phyloP scores from a whole-genome alignment of 192 early-diverging fungal genomes.

The Entophlyctis helioformis region DNA sequence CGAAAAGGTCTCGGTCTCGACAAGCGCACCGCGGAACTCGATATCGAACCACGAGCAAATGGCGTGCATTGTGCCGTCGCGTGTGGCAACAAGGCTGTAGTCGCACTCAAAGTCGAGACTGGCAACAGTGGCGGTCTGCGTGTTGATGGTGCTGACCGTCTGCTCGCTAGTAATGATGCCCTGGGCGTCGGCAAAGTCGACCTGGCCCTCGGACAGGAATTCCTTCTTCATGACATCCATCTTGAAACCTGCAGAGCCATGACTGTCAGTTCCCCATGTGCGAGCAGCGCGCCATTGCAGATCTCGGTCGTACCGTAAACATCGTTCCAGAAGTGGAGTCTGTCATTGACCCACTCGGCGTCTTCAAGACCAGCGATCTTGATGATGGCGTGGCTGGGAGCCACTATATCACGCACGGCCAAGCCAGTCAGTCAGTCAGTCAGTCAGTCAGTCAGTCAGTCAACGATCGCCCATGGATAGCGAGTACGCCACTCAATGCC shows the following conservation, averaged over 20 bases:
- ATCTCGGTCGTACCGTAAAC: slow-evolving; percentile 60
- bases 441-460: no score
- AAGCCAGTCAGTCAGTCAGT: no score
- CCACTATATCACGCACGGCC: no score
- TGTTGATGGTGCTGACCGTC: slow-evolving; percentile 25
- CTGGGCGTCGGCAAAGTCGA: slow-evolving; percentile 62
- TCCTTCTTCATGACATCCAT: slow-evolving; percentile 76
- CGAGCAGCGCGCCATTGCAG: no score
- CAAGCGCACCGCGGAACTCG: slow-evolving; percentile 44
- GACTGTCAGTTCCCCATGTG: no score
- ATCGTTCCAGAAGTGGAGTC: slow-evolving; percentile 73
- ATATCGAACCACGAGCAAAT: slow-evolving; percentile 81
- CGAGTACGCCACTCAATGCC: no score
- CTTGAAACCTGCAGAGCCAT: slow-evolving; percentile 73
- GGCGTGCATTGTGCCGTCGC: slow-evolving; percentile 52
- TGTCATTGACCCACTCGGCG: slow-evolving; percentile 70
- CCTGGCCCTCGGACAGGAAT: slow-evolving; percentile 63
- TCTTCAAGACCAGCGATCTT: slow-evolving; percentile 63
- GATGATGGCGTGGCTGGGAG: slow-evolving; percentile 60
- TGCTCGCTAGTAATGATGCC: slow-evolving; percentile 55
- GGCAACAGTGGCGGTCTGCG: slow-evolving; percentile 10
- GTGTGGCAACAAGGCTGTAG: slow-evolving; percentile 45
- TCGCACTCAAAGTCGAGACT: slow-evolving; percentile 53
- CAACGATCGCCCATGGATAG: no score
- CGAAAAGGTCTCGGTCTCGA: slow-evolving; percentile 36